phyloP scores from a whole-genome alignment of 2,329 filamentous ascomycete genomes.

The Lachnum nothofagi region DNA sequence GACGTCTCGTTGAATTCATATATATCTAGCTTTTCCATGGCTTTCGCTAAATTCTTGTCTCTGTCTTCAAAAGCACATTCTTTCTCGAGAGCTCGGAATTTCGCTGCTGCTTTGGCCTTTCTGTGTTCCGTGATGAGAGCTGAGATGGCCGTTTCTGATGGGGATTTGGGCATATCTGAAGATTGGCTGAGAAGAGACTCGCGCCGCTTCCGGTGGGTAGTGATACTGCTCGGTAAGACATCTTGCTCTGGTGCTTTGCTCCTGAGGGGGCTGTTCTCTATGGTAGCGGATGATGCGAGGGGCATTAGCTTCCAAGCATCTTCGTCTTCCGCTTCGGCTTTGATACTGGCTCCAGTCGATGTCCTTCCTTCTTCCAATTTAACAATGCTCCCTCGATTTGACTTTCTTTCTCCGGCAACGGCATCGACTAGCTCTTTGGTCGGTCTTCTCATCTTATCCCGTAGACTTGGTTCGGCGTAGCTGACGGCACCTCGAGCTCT shows the following conservation, averaged over 20 bases:
- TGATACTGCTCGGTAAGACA: slow-evolving; percentile 25
- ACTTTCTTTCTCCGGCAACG: slow-evolving; percentile 59
- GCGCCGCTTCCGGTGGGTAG: slow-evolving; percentile 30
- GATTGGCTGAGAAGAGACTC: slow-evolving; percentile 29
- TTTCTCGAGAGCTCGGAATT: slow-evolving; percentile 18
- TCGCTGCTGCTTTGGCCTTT: slow-evolving; percentile 25
- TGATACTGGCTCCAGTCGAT: slow-evolving; percentile 19
- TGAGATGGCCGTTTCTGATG: slow-evolving; percentile 26
- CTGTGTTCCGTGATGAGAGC: slow-evolving; percentile 29
- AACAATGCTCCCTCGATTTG: slow-evolving; percentile 22
- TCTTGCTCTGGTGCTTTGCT: slow-evolving; percentile 23
- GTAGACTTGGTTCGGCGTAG: slow-evolving; percentile 76
- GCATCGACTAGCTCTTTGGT: slow-evolving; percentile 72
- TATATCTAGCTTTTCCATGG: slow-evolving; percentile 25
- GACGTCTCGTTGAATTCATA: slow-evolving; percentile 30
- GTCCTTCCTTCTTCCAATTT: slow-evolving; percentile 20
- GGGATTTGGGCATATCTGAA: slow-evolving; percentile 14
- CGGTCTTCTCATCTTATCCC: slow-evolving; percentile 78
- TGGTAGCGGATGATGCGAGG: slow-evolving; percentile 18
- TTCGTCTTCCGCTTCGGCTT: slow-evolving; percentile 27
- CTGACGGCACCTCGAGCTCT: slow-evolving; percentile 65
- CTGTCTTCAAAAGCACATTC: slow-evolving; percentile 4
- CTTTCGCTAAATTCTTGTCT: slow-evolving; percentile 15
- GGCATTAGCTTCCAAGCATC: slow-evolving; percentile 31
- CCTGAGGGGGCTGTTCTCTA: slow-evolving; percentile 31